phyloP scores from a whole-genome alignment of 768 basidiomycete species.

The Gyrodon lividus region DNA sequence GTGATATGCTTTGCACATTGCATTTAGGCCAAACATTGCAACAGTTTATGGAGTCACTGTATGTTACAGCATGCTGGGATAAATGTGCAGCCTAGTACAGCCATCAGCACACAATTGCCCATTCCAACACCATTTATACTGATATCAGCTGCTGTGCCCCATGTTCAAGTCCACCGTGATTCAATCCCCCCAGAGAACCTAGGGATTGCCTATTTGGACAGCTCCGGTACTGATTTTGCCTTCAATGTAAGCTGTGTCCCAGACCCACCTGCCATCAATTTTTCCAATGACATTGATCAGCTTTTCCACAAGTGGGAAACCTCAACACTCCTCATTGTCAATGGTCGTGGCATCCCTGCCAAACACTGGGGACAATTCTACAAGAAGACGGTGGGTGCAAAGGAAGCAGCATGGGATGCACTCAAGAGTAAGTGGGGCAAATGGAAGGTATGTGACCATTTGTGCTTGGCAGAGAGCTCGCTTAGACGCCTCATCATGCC shows the following conservation, averaged over 20 bases:
- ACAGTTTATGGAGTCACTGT: too few relatives aligned
- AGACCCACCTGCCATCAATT: not conserved
- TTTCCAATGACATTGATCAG: not conserved
- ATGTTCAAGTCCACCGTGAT: not conserved
- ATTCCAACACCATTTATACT: not conserved
- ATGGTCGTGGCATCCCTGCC: conserved; percentile 3
- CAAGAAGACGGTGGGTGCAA: conserved; percentile 7
- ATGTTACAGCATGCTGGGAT: too few relatives aligned
- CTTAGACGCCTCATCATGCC: too few relatives aligned
- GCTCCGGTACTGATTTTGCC: conserved; percentile 1
- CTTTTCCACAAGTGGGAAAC: conserved; percentile 7
- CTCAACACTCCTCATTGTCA: not conserved
- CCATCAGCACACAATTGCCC: not conserved
- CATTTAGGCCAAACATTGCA: too few relatives aligned
- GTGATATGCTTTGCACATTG: too few relatives aligned
- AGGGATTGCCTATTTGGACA: not conserved
- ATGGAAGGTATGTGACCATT: conserved; percentile 16
- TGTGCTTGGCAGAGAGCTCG: conserved; percentile 9
- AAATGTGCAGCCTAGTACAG: not conserved
- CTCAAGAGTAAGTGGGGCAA: conserved; percentile 14
- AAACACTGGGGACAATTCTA: conserved; percentile 19
- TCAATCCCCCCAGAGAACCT: not conserved
- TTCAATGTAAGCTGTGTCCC: not conserved
- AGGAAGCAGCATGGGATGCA: conserved; percentile 9
- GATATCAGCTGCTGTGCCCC: not conserved